Evolutionary conservation across 1,139 yeast species (phyloP), one percentile per base, ranked within the genome.

Genomic region (Candida dubliniensis): DNA sequence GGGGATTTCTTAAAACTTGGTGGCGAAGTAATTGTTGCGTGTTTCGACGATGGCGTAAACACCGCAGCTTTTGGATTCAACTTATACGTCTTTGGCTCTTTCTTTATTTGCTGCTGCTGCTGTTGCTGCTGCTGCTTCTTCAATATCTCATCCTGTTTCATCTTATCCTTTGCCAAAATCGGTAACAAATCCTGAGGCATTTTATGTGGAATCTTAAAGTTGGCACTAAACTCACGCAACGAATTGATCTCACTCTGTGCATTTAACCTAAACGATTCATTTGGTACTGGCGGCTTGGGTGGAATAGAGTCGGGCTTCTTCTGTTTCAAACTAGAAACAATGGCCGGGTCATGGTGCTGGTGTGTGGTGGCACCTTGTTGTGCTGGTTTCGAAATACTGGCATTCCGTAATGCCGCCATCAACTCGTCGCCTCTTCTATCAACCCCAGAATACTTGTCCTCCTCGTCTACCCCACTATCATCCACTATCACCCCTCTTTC

Each of bases 361-460:
- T 81, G 76, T 29, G 82, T 84, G 31, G 81, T 81, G 52, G 87
- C 74, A 18, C 23, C 23, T 5, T 18, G 23, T 18, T 18, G 23
- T 18, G 23, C 23, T 18, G 23, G 23, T 18, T 47, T 46, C 27
- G 35, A 7, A 33, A 65, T 54, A 30, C 58, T 61, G 27, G 69
- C 66, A 30, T 61, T 64, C 50, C 65, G 73, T 53, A 82, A 71
- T 4, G 86, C 82, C 2, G 86, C 86, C 74, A 82, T 75, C 47
- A 82, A 66, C 47, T 82, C 87, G 52, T 78, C 82, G 27, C 86
- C 86, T 53, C 86, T 71, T 53, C 71, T 61, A 47, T 74, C 79
- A 43, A 93, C 99, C 38, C 98, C 98, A 2, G 97, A 89, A 60
- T 91, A 93, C 66, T 87, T 87, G 64, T 90, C 97, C 63, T 95